Base-by-base conservation (phyloP, 257 asterid genomes). In the Gardenia jasminoides region DNA sequence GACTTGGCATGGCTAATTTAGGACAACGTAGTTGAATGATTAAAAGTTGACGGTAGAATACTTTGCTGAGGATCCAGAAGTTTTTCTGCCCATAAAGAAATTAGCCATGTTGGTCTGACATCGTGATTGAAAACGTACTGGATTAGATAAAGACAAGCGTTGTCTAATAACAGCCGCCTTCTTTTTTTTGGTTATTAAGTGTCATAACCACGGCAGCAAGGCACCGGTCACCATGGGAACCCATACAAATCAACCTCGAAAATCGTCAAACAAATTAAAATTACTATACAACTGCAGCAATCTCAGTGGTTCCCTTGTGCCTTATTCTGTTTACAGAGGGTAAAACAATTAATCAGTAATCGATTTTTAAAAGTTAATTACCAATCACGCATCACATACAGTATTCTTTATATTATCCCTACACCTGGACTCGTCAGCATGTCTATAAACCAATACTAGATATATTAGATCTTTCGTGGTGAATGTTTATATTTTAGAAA, bases 221-320 rank as follows among this genome's bases (percentile, higher is more conserved):
- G 1, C 16, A 9, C 4, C 41, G 4, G 41, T 36, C 41, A 5
- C 36, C 36, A 10, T 0, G 1, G 11, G 4, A n/a, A 26, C 13
- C 3, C 31, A 69, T 20, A 69, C 33, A 70, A 41, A 46, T 47
- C 76, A 47, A 72, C 64, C 26, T 72, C 64, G 64, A 16, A 7
- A 7, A 7, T 0, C 4, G 22, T 71, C 11, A 8, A 6, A 6
- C 24, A 9, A 15, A 16, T 33, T 2, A 67, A 28, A 33, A 36
- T 36, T 36, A n/a, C n/a, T n/a, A 19, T 13, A 24, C 12, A 58
- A 28, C 36, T 28, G 69, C 5, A 43, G 16, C 66, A 58, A 54
- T 54, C 78, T 56, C 52, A 10, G 36, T 54, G 69, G 69, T 20
- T 59, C 12, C 78, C 69, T 56, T 24, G 39, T 74, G 78, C 77